Evolutionary conservation across 495 filamentous ascomycete species (phyloP).

Genomic region (Tuber brumale): DNA sequence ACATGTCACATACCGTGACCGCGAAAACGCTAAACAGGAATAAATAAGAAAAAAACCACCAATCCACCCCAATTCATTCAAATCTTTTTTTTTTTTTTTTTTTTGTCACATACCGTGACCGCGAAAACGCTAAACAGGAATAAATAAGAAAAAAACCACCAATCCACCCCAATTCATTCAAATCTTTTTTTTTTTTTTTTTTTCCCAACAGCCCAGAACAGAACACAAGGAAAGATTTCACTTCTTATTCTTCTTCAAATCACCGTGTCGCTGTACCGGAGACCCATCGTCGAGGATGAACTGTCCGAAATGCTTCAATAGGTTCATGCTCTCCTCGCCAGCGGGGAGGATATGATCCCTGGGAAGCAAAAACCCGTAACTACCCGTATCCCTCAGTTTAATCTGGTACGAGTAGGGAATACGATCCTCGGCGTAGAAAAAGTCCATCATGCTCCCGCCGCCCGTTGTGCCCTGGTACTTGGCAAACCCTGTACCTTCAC

Average conservation of each 20-base stretch:
- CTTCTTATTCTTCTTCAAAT: constrained; percentile 21
- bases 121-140: constrained; percentile 14
- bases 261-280: constrained; percentile 23
- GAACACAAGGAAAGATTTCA: constrained; percentile 1
- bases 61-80: neutral
- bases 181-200: too few species aligned
- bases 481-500: constrained; percentile 61
- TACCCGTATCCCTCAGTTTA: constrained; percentile 88
- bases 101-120: constrained; percentile 16
- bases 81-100: too few species aligned
- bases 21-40: constrained; percentile 14
- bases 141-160: constrained; percentile 3
- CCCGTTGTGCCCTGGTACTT: constrained; percentile 44
- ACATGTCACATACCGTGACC: constrained; percentile 18
- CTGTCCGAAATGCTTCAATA: constrained; percentile 71
- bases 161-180: constrained; percentile 1
- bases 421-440: constrained; percentile 83
- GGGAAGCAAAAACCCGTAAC: constrained; percentile 87
- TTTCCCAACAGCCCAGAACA: neutral
- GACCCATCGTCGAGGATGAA: constrained; percentile 53
- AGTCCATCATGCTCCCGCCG: constrained; percentile 87
- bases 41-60: constrained; percentile 2
- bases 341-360: constrained; percentile 82
- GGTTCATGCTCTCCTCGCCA: constrained; percentile 75
- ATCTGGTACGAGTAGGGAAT: constrained; percentile 89